Evolutionary conservation across 1,284 basidiomycete genomes (phyloP).

Genomic region (Butyriboletus appendiculatus): DNA sequence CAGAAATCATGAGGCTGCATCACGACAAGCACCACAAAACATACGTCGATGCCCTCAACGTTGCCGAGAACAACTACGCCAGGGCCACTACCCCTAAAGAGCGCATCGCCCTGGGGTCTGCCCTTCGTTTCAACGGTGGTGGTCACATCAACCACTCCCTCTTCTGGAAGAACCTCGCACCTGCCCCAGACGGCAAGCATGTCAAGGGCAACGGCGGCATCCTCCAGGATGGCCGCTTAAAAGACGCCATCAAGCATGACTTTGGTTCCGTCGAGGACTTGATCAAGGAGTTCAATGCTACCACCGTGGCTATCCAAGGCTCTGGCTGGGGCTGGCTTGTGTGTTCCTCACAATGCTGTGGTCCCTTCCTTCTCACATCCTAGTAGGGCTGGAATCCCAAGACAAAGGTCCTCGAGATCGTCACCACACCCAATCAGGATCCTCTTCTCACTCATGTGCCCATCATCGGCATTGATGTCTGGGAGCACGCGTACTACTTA

Average conservation of each 20-base stretch:
- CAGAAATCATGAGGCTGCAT: conserved; percentile 84
- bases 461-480: conserved; percentile 88
- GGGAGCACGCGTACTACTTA: conserved; percentile 83
- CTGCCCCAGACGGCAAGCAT: conserved; percentile 44
- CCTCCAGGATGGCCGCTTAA: conserved; percentile 69
- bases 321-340: conserved; percentile 96
- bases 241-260: conserved; percentile 62
- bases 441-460: conserved; percentile 78
- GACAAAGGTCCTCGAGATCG: conserved; percentile 69
- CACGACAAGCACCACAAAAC: conserved; percentile 89
- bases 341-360: conserved; percentile 31
- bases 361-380: not conserved
- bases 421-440: conserved; percentile 88
- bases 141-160: conserved; percentile 90
- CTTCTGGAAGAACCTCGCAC: conserved; percentile 92
- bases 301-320: conserved; percentile 83
- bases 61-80: conserved; percentile 74
- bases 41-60: conserved; percentile 75
- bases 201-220: conserved; percentile 61
- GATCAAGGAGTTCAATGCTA: conserved; percentile 70
- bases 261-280: conserved; percentile 77
- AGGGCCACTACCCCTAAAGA: conserved; percentile 71
- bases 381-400: conserved; percentile 64
- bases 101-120: conserved; percentile 75
- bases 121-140: conserved; percentile 74